Conservation (phyloP, 805 yeast species). For the Myxozyma neotropica region DNA sequence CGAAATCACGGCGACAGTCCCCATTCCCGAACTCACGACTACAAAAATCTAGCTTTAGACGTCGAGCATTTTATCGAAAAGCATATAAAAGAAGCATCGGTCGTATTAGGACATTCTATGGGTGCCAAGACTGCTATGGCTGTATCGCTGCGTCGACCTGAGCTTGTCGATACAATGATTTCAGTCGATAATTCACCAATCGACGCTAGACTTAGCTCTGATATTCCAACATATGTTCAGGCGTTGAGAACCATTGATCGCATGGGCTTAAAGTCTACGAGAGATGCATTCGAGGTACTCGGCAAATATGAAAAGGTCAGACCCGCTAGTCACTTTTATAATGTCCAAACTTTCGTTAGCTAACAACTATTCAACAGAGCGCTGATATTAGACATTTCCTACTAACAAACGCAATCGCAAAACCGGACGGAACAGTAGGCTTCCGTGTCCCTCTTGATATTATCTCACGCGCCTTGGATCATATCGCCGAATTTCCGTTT, state of each 20-base stretch:
- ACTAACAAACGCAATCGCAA: conserved; percentile 64
- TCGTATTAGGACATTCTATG: conserved; percentile 51
- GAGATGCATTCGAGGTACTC: conserved; percentile 69
- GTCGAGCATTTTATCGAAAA: conserved; percentile 70
- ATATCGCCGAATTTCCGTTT: conserved; percentile 77
- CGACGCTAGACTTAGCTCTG: conserved; percentile 56
- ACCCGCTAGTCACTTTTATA: too few relatives aligned
- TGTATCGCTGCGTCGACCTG: conserved; percentile 66
- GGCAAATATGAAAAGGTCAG: conserved; percentile 58
- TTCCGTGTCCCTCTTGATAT: conserved; percentile 72
- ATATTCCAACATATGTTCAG: conserved; percentile 67
- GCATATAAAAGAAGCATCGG: conserved; percentile 43
- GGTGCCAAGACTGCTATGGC: conserved; percentile 97
- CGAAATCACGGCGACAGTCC: conserved; percentile 96
- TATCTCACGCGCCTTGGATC: conserved; percentile 65
- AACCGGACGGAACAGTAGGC: conserved; percentile 45
- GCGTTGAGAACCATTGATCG: conserved; percentile 62
- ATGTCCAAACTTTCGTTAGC: too few relatives aligned
- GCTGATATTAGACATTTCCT: conserved; percentile 72
- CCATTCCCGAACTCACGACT: conserved; percentile 68
- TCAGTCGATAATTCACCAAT: conserved; percentile 92
- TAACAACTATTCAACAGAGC: conserved; percentile 37
- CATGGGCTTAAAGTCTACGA: conserved; percentile 50
- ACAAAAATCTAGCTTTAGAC: conserved; percentile 80
- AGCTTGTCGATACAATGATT: conserved; percentile 61